phyloP scores from a whole-genome alignment of 2,329 filamentous ascomycete species.

The Alternaria brassicae region DNA sequence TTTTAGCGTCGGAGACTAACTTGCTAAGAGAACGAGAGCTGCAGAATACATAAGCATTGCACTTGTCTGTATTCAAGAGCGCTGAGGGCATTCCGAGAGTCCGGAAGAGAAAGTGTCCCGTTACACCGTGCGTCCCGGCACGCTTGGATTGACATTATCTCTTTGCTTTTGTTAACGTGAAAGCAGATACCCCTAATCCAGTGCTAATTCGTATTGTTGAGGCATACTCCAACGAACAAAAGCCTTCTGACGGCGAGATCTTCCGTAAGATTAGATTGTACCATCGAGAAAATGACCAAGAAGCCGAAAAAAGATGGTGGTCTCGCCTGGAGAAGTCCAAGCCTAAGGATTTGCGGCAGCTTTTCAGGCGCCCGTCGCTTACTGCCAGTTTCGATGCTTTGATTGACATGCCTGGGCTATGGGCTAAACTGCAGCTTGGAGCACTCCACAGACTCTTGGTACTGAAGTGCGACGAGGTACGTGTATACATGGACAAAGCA shows the following conservation, averaged over 20 bases:
- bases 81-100: no score
- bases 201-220: slow-evolving; percentile 20
- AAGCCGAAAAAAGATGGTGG: slow-evolving; percentile 24
- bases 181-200: slow-evolving; percentile 12
- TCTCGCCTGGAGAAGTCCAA: slow-evolving; percentile 27
- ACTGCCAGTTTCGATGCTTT: slow-evolving; percentile 22
- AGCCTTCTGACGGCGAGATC: slow-evolving; percentile 25
- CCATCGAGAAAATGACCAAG: slow-evolving; percentile 12
- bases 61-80: no score
- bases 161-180: not conserved
- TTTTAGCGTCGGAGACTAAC: not conserved
- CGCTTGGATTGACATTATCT: no score
- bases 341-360: slow-evolving; percentile 24
- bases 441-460: slow-evolving; percentile 28
- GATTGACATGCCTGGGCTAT: slow-evolving; percentile 29
- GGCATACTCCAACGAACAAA: slow-evolving; percentile 23
- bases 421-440: slow-evolving; percentile 26
- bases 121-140: no score
- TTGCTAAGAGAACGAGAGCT: no score
- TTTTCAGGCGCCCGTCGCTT: slow-evolving; percentile 19
- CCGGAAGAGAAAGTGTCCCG: no score
- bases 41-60: no score
- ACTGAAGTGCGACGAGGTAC: slow-evolving; percentile 29
- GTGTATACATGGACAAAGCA: not conserved
- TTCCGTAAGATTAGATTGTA: slow-evolving; percentile 30